Evolutionary conservation across 345 rosid species (phyloP).

Genomic region (Garcia nutans): DNA sequence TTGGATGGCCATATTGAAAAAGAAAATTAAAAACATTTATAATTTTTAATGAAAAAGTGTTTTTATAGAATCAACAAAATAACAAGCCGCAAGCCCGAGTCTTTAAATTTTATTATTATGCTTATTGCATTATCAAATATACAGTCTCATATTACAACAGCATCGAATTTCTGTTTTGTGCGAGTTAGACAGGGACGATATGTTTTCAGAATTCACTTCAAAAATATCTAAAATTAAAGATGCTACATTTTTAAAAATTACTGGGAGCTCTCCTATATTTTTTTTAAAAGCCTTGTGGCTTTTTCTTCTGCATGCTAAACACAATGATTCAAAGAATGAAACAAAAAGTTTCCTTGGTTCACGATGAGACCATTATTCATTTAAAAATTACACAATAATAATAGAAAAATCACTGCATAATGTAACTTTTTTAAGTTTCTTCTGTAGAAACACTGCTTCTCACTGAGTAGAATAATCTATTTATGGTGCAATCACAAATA

Average conservation of each 20-base stretch:
- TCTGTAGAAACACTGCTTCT: slow-evolving; percentile 13
- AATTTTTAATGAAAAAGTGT: no score
- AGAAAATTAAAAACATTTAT: no score
- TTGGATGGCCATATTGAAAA: no score
- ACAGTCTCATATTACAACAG: no score
- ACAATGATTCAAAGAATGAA: neutral
- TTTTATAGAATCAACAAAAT: no score
- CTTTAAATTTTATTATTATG: no score
- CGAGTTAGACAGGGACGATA: neutral
- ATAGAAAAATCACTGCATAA: slow-evolving; percentile 6
- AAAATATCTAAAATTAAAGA: neutral
- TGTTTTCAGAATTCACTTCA: neutral
- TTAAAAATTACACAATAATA: slow-evolving; percentile 17
- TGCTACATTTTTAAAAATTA: neutral
- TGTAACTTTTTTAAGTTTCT: neutral
- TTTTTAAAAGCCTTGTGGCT: slow-evolving; percentile 5
- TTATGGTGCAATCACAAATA: slow-evolving; percentile 67
- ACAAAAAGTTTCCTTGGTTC: neutral
- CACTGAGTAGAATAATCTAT: slow-evolving; percentile 13
- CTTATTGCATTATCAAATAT: no score
- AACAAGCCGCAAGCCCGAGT: no score
- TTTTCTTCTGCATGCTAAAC: slow-evolving; percentile 4
- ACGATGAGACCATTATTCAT: slow-evolving; percentile 15
- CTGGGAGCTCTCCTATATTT: neutral
- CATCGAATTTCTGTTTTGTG: neutral